phyloP scores from a whole-genome alignment of 1,284 basidiomycete genomes.

The Neotropicomus parvogracilis region DNA sequence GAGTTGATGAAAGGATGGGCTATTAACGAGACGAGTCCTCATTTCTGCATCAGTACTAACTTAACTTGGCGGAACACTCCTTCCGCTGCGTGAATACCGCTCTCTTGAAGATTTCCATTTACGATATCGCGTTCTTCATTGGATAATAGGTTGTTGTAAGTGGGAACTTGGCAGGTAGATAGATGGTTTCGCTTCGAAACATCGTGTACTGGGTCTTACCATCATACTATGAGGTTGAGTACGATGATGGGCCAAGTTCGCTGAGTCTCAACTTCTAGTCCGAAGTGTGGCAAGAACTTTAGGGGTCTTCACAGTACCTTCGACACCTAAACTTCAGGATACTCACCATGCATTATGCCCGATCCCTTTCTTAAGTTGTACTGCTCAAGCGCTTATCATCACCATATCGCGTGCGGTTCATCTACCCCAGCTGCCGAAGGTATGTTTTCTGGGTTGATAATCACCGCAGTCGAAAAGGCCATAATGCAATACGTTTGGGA shows the following conservation, averaged over 20 bases:
- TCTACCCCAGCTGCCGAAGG: slow-evolving; percentile 8
- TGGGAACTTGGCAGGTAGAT: not conserved
- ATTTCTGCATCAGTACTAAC: not conserved
- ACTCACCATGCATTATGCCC: too few relatives aligned
- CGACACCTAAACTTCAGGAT: not conserved
- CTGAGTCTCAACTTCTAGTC: slow-evolving; percentile 6
- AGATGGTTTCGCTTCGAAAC: not conserved
- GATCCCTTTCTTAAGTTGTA: not conserved
- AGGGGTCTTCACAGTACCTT: too few relatives aligned
- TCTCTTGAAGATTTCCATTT: too few relatives aligned
- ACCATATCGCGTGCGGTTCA: not conserved
- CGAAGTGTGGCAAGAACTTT: too few relatives aligned
- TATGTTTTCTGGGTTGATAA: slow-evolving; percentile 15
- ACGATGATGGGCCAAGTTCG: not conserved
- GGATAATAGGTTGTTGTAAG: not conserved
- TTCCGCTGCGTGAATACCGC: too few relatives aligned
- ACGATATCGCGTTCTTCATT: too few relatives aligned
- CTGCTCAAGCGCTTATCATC: not conserved
- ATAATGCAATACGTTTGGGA: slow-evolving; percentile 30
- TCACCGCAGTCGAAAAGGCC: slow-evolving; percentile 20
- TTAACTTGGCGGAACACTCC: too few relatives aligned
- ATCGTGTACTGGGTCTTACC: too few relatives aligned
- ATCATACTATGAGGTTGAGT: too few relatives aligned
- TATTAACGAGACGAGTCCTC: not conserved
- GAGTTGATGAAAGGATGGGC: not conserved